These are phyloP conservation scores for Termitomyces sp. DNA, from an alignment of 768 basidiomycete genomes.

Conservation along the genomic window DNA sequence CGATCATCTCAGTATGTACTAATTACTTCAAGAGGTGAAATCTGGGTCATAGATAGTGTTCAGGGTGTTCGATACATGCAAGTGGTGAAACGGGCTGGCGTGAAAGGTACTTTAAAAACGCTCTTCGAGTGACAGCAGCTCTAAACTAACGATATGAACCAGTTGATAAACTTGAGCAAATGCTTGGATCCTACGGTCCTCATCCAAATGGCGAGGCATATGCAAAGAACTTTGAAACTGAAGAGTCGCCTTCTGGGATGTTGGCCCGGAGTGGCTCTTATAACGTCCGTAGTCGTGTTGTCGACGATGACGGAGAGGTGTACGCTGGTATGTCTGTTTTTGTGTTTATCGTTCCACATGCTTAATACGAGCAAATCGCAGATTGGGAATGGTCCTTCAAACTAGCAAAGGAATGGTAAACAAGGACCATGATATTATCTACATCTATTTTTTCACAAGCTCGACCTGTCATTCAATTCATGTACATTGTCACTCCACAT, in stretches of 20 bases:
- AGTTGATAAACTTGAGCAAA: constrained; percentile 92
- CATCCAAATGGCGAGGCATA: constrained; percentile 58
- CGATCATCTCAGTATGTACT: constrained; percentile 69
- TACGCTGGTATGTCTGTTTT: constrained; percentile 58
- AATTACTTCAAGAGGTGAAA: background rate
- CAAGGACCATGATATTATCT: constrained; percentile 2
- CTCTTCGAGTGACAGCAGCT: background rate
- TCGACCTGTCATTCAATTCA: constrained; percentile 1
- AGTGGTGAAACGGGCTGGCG: constrained; percentile 73
- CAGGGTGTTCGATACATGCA: constrained; percentile 86
- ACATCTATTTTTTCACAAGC: constrained; percentile 2
- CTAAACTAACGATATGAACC: background rate
- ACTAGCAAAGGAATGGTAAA: constrained; percentile 86
- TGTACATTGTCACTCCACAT: constrained; percentile 9
- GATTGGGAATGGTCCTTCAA: constrained; percentile 92
- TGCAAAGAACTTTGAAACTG: constrained; percentile 69
- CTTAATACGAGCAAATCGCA: constrained; percentile 16
- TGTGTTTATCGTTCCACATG: background rate
- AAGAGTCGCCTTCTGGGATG: constrained; percentile 71
- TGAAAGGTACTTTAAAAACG: constrained; percentile 51
- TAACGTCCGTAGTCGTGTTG: constrained; percentile 71
- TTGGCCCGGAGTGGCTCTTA: constrained; percentile 80
- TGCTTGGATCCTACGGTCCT: constrained; percentile 93
- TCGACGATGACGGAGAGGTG: constrained; percentile 81
- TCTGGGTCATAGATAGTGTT: constrained; percentile 8